phyloP scores from a whole-genome alignment of 306 rosid genomes.

The Arachis stenosperma region DNA sequence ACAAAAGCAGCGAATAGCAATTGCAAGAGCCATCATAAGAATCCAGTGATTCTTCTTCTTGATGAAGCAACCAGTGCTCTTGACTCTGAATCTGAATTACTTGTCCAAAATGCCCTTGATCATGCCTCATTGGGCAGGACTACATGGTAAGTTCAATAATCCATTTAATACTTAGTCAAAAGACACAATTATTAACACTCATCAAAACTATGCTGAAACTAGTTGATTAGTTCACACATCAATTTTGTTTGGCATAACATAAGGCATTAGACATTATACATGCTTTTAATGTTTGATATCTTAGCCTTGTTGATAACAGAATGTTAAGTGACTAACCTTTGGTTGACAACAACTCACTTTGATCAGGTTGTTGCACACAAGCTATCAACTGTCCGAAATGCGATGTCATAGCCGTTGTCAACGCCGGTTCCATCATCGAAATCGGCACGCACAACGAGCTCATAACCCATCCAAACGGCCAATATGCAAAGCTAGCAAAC shows the following conservation, averaged over 20 bases:
- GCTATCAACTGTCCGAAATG: constrained; percentile 87
- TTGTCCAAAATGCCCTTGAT: constrained; percentile 95
- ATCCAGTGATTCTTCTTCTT: constrained; percentile 84
- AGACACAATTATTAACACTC: not conserved
- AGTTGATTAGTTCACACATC: constrained; percentile 4
- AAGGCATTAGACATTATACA: not conserved
- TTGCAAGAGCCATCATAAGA: constrained; percentile 91
- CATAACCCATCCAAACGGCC: constrained; percentile 63
- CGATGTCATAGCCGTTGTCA: constrained; percentile 85
- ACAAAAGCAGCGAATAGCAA: constrained; percentile 90
- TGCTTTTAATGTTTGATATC: not conserved
- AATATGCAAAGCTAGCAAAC: constrained; percentile 74
- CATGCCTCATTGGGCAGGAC: constrained; percentile 97
- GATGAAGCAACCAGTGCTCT: constrained; percentile 99
- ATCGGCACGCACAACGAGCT: constrained; percentile 77
- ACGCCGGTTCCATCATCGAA: constrained; percentile 73
- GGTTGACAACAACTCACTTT: constrained; percentile 9
- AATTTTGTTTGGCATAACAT: not conserved
- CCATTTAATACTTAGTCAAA: constrained; percentile 5
- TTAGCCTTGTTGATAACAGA: not conserved
- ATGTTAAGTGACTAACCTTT: too few species aligned
- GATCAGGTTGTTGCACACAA: constrained; percentile 95
- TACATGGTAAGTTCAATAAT: constrained; percentile 64
- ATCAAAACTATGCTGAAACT: constrained; percentile 2
- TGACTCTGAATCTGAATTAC: constrained; percentile 85